phyloP scores from a whole-genome alignment of 768 basidiomycete species.

The Mycena sanguinolenta region DNA sequence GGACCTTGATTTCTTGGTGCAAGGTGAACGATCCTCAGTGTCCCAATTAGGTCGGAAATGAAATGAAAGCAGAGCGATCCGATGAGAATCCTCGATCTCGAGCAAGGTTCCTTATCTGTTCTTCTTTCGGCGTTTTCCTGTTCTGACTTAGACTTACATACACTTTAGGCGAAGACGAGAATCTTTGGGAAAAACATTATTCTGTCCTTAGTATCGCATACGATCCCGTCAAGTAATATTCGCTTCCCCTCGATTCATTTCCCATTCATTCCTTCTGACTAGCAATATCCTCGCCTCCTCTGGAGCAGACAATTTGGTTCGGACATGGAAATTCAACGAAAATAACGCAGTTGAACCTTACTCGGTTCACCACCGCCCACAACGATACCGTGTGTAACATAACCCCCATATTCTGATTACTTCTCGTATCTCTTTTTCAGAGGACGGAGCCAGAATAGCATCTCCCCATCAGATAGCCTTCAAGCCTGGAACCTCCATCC shows the following conservation, averaged over 20 bases:
- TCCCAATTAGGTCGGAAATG: slow-evolving; percentile 30
- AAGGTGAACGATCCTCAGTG: slow-evolving; percentile 40
- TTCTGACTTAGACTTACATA: not conserved
- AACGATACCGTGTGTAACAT: slow-evolving; percentile 14
- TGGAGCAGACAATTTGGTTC: slow-evolving; percentile 16
- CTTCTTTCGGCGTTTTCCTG: not conserved
- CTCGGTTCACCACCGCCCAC: not conserved
- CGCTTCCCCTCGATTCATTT: not conserved
- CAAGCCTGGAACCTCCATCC: slow-evolving; percentile 53
- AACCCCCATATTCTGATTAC: not conserved
- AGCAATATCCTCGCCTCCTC: slow-evolving; percentile 24
- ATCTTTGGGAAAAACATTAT: slow-evolving; percentile 57
- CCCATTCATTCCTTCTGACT: slow-evolving; percentile 9
- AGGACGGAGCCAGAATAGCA: slow-evolving; percentile 24
- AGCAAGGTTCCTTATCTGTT: slow-evolving; percentile 22
- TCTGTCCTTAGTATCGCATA: slow-evolving; percentile 69
- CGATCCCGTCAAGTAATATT: slow-evolving; percentile 60
- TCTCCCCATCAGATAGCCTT: slow-evolving; percentile 61
- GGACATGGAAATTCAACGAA: slow-evolving; percentile 19
- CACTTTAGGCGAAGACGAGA: slow-evolving; percentile 29
- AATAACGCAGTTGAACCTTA: slow-evolving; percentile 7
- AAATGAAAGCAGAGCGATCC: slow-evolving; percentile 35
- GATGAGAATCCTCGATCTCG: slow-evolving; percentile 22
- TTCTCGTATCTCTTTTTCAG: slow-evolving; percentile 36
- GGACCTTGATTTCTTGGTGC: slow-evolving; percentile 60